These are phyloP conservation scores for Dentipellis fragilis DNA, from an alignment of 768 basidiomycete species.

Conservation along the genomic window DNA sequence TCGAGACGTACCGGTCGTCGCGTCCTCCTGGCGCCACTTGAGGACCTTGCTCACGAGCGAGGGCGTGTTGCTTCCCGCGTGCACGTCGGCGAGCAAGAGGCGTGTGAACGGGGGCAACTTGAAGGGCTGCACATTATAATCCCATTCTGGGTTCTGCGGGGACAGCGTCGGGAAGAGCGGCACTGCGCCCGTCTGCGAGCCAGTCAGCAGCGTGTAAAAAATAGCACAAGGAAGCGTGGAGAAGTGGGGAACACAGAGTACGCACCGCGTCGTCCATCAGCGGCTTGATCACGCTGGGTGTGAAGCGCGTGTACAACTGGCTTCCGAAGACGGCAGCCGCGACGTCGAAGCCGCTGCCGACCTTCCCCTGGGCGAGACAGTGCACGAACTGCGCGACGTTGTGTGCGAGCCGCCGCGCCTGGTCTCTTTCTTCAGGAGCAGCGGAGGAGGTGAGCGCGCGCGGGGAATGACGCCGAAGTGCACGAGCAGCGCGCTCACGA, in stretches of 20 bases:
- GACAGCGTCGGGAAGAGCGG: slow-evolving; percentile 44
- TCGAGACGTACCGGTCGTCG: slow-evolving; percentile 35
- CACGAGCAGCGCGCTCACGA: slow-evolving; percentile 76
- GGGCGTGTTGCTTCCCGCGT: slow-evolving; percentile 93
- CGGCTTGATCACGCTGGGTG: slow-evolving; percentile 54
- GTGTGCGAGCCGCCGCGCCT: slow-evolving; percentile 60
- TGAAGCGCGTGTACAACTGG: slow-evolving; percentile 86
- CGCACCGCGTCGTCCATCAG: slow-evolving; percentile 51
- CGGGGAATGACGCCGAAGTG: slow-evolving; percentile 56
- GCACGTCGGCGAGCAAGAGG: slow-evolving; percentile 89
- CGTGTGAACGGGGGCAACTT: slow-evolving; percentile 75
- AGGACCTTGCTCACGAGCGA: slow-evolving; percentile 87
- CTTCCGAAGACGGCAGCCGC: slow-evolving; percentile 90
- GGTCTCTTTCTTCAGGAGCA: slow-evolving; percentile 15
- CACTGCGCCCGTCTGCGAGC: slow-evolving; percentile 12
- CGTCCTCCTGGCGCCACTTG: slow-evolving; percentile 71
- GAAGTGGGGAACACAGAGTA: slow-evolving; percentile 1
- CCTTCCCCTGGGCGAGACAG: slow-evolving; percentile 94
- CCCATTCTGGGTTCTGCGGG: slow-evolving; percentile 64
- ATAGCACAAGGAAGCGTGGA: background rate
- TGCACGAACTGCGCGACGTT: slow-evolving; percentile 93
- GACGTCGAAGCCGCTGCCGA: slow-evolving; percentile 97
- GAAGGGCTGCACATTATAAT: slow-evolving; percentile 58
- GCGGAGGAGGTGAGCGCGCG: slow-evolving; percentile 30
- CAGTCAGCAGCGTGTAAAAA: background rate